phyloP scores from a whole-genome alignment of 2,329 filamentous ascomycete genomes.

The Exserohilum rostratum region DNA sequence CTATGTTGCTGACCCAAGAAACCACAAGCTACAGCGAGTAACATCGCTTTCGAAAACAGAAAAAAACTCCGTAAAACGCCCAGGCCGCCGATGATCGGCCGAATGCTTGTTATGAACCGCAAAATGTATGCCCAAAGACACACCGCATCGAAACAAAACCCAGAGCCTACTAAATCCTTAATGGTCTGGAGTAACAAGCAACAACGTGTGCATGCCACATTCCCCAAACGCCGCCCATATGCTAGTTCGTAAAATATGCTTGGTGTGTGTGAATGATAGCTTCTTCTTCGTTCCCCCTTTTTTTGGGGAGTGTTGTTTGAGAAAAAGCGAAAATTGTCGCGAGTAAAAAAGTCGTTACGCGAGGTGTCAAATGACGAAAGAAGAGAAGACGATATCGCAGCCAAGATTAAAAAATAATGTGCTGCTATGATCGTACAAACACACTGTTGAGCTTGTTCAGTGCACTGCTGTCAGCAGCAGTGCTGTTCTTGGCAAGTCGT shows the following conservation, averaged over 20 bases:
- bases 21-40: too few relatives aligned
- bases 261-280: too few relatives aligned
- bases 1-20: too few relatives aligned
- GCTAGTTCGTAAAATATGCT: constrained; percentile 26
- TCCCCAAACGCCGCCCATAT: constrained; percentile 36
- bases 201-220: constrained; percentile 2
- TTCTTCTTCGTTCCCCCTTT: background rate
- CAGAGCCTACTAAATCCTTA: too few relatives aligned
- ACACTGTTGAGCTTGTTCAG: constrained; percentile 45
- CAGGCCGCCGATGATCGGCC: constrained; percentile 3
- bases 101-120: background rate
- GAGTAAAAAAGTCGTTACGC: background rate
- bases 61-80: background rate
- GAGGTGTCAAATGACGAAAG: background rate
- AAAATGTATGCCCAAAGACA: background rate
- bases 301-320: constrained; percentile 1
- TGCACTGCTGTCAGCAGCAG: constrained; percentile 37
- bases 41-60: too few relatives aligned
- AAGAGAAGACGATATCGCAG: background rate
- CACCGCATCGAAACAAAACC: too few relatives aligned
- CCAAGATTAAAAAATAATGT: background rate
- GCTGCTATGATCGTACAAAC: constrained; percentile 36
- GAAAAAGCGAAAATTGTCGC: background rate
- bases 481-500: constrained; percentile 41
- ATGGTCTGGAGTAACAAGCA: too few relatives aligned